These are phyloP conservation scores for Aschersonia sp. DNA, from an alignment of 2,329 filamentous ascomycete genomes.

Conservation along the genomic window DNA sequence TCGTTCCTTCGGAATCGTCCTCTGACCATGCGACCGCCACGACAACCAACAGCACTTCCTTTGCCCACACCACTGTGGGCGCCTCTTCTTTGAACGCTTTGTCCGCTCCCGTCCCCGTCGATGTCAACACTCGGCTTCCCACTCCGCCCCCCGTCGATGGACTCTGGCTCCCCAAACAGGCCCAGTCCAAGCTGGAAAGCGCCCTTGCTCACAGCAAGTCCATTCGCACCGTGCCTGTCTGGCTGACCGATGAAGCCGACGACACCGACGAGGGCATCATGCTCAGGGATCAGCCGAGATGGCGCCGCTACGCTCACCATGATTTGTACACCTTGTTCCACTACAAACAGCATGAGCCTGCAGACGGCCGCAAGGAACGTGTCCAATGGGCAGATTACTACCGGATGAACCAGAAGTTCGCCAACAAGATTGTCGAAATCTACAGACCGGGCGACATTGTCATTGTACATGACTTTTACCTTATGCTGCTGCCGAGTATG, in stretches of 20 bases:
- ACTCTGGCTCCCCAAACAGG: constrained; percentile 53
- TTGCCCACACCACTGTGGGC: constrained; percentile 25
- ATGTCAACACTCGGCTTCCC: constrained; percentile 39
- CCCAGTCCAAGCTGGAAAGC: constrained; percentile 59
- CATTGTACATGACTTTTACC: constrained; percentile 87
- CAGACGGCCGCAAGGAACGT: constrained; percentile 68
- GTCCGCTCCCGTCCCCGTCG: constrained; percentile 65
- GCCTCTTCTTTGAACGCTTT: constrained; percentile 53
- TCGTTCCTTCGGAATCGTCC: constrained; percentile 32
- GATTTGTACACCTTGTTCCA: constrained; percentile 89
- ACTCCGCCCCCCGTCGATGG: constrained; percentile 51
- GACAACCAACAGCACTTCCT: neutral
- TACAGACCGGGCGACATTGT: constrained; percentile 91
- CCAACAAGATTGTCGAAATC: constrained; percentile 71
- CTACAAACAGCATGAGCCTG: constrained; percentile 89
- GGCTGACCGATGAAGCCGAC: constrained; percentile 69
- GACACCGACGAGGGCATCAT: constrained; percentile 50
- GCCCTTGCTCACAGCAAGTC: constrained; percentile 59
- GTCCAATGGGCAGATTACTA: constrained; percentile 87
- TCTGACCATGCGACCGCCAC: constrained; percentile 24
- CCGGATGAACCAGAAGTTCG: constrained; percentile 84
- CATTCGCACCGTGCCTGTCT: constrained; percentile 74
- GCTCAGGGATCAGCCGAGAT: constrained; percentile 70
- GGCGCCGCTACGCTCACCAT: constrained; percentile 82
- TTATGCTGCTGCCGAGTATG: constrained; percentile 79